These are phyloP conservation scores for Diplosphaera chodatii DNA, from an alignment of 139 green algal species.

Conservation along the genomic window DNA sequence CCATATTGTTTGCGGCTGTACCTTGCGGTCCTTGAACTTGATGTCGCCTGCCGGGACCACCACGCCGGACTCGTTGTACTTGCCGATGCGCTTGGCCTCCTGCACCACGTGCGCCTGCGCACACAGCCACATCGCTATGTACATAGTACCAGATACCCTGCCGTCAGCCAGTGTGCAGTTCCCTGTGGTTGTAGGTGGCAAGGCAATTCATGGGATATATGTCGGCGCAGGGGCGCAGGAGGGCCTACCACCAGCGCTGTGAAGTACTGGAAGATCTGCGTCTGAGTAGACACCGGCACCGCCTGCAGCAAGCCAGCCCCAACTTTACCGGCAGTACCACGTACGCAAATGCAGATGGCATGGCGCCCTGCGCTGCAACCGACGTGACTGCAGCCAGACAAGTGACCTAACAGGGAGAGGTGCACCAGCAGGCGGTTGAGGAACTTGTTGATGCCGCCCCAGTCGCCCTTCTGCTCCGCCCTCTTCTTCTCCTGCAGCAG, in stretches of 20 bases:
- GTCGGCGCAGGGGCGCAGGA: not conserved
- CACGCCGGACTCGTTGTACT: slow-evolving; percentile 53
- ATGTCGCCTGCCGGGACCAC: slow-evolving; percentile 41
- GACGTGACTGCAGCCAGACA: too few relatives aligned
- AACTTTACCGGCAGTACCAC: too few relatives aligned
- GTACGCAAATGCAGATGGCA: too few relatives aligned
- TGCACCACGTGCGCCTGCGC: slow-evolving; percentile 30
- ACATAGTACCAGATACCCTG: too few relatives aligned
- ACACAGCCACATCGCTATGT: too few relatives aligned
- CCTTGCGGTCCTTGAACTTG: slow-evolving; percentile 17
- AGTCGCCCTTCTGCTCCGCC: slow-evolving; percentile 1
- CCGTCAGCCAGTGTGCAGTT: too few relatives aligned
- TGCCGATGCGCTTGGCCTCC: slow-evolving; percentile 36
- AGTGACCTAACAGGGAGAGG: too few relatives aligned
- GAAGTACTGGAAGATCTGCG: slow-evolving; percentile 55
- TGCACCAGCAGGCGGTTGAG: slow-evolving; percentile 64
- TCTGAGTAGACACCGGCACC: slow-evolving; percentile 43
- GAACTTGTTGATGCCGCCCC: slow-evolving; percentile 29
- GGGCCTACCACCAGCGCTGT: slow-evolving; percentile 21
- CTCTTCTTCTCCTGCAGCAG: not conserved
- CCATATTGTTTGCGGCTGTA: too few relatives aligned
- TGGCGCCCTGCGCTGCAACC: too few relatives aligned
- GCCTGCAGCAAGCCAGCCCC: too few relatives aligned
- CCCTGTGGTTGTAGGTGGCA: too few relatives aligned
- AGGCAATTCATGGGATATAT: not conserved